These are phyloP conservation scores for Aspergillus sclerotiicarbonarius DNA, from an alignment of 495 filamentous ascomycete species.

Conservation along the genomic window DNA sequence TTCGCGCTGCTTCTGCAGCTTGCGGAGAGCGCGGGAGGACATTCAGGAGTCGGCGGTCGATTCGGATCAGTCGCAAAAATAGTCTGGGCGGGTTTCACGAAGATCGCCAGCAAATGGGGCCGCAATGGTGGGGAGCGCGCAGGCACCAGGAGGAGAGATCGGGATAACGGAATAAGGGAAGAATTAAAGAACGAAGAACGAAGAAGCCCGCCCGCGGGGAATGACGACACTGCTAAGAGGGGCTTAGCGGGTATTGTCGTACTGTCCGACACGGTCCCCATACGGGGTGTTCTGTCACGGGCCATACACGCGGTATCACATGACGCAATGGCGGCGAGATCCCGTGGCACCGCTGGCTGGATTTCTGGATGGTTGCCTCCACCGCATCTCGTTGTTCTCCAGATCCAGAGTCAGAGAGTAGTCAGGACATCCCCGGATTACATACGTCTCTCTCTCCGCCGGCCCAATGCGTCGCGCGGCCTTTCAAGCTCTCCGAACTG, in stretches of 20 bases:
- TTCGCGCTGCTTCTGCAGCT: constrained; percentile 64
- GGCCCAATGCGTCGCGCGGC: constrained; percentile 63
- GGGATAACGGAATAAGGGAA: neutral
- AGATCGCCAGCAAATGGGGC: constrained; percentile 2
- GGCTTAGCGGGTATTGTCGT: constrained; percentile 26
- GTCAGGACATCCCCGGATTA: neutral
- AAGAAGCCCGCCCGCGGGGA: constrained; percentile 29
- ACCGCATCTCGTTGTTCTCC: neutral
- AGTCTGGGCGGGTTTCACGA: neutral
- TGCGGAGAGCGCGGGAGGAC: constrained; percentile 78
- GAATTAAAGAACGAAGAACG: no score
- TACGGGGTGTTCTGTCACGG: neutral
- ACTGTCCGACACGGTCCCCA: neutral
- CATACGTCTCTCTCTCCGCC: neutral
- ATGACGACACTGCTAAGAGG: constrained; percentile 39
- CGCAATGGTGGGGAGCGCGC: no score
- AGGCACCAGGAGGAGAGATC: no score
- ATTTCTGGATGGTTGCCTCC: neutral
- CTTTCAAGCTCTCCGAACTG: constrained; percentile 59
- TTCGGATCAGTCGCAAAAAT: neutral
- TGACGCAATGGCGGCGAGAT: neutral
- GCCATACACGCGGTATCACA: constrained; percentile 1
- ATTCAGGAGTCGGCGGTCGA: constrained; percentile 41
- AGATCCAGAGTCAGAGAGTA: constrained; percentile 16
- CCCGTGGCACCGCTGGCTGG: neutral